Evolutionary conservation across 176 grass and related monocot species (phyloP).

Genomic region (Microstegium vimineum): DNA sequence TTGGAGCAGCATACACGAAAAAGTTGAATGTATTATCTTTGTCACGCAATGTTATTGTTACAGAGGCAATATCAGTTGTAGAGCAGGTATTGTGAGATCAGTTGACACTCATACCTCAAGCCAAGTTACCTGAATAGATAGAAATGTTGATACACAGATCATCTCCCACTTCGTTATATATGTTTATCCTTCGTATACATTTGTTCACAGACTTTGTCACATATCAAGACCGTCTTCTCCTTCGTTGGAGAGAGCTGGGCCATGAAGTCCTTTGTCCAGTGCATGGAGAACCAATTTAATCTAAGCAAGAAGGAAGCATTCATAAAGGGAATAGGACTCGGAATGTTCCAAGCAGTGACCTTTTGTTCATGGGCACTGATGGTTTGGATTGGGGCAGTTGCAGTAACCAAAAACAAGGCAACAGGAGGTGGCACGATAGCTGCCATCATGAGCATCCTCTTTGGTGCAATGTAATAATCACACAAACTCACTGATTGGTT

Average conservation of each 20-base stretch:
- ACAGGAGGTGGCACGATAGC: constrained; percentile 52
- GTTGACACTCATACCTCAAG: not conserved
- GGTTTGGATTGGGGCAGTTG: constrained; percentile 53
- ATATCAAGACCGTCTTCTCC: constrained; percentile 64
- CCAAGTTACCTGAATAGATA: not conserved
- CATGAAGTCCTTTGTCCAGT: constrained; percentile 39
- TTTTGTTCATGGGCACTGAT: constrained; percentile 63
- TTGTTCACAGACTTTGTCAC: constrained; percentile 43
- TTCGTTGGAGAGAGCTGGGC: constrained; percentile 53
- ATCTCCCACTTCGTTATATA: not conserved
- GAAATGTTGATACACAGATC: not conserved
- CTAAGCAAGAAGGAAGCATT: constrained; percentile 59
- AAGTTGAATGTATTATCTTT: constrained; percentile 34
- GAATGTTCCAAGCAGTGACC: constrained; percentile 47
- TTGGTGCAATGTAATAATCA: constrained; percentile 55
- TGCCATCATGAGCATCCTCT: constrained; percentile 66
- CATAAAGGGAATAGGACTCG: constrained; percentile 62
- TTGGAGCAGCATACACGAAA: constrained; percentile 49
- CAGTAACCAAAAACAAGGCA: constrained; percentile 30
- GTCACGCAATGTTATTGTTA: constrained; percentile 30
- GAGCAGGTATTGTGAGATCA: constrained; percentile 49
- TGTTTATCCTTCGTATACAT: not conserved
- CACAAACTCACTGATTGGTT: not conserved
- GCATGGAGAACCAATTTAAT: constrained; percentile 47
- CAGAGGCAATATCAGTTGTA: constrained; percentile 47